phyloP scores from a whole-genome alignment of 805 yeast genomes.

The Torulaspora maleeae region DNA sequence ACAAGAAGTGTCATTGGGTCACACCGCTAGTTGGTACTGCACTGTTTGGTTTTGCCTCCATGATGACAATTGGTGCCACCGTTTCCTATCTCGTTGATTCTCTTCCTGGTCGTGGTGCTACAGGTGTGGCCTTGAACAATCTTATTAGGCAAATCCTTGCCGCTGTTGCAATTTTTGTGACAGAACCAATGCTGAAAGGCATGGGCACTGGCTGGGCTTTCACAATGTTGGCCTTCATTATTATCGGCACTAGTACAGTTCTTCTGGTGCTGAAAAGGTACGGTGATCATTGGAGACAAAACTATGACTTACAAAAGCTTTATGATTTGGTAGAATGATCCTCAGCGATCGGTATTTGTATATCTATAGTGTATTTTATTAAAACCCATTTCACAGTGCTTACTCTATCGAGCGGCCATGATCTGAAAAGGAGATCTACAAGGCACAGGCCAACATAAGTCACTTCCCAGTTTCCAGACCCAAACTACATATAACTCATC shows the following conservation, averaged over 20 bases:
- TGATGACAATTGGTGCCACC: conserved; percentile 79
- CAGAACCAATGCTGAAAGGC: conserved; percentile 64
- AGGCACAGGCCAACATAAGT: not conserved
- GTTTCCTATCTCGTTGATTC: conserved; percentile 79
- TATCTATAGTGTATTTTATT: not conserved
- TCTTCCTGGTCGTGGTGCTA: conserved; percentile 82
- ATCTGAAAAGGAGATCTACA: not conserved
- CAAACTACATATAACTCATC: not conserved
- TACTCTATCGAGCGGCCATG: not conserved
- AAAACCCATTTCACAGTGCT: not conserved
- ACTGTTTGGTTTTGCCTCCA: conserved; percentile 72
- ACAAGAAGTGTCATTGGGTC: conserved; percentile 65
- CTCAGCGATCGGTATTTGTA: not conserved
- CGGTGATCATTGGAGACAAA: conserved; percentile 62
- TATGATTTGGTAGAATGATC: conserved; percentile 43
- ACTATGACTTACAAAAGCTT: conserved; percentile 51
- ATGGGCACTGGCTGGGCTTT: conserved; percentile 69
- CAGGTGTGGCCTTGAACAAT: conserved; percentile 82
- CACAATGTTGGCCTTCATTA: conserved; percentile 59
- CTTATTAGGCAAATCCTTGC: conserved; percentile 69
- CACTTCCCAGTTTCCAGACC: no score
- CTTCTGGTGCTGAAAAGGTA: conserved; percentile 46
- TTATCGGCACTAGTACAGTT: conserved; percentile 41
- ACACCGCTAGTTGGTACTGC: conserved; percentile 79
- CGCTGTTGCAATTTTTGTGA: conserved; percentile 67